Base-by-base conservation (phyloP, 1,139 yeast species). In the Pichia sp. region DNA sequence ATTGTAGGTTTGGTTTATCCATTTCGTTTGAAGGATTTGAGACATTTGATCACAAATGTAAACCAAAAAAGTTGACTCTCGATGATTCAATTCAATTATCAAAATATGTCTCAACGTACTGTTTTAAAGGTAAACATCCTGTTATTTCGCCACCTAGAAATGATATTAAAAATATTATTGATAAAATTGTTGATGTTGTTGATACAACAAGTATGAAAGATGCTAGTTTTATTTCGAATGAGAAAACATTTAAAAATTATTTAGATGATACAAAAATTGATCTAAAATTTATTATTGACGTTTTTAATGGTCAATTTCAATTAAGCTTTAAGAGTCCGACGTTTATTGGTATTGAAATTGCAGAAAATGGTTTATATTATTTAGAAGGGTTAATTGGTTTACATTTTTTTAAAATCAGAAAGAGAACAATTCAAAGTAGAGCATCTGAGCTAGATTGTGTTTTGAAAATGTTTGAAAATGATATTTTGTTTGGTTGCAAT, bases 401-500 rank as follows among this genome's bases (percentile, higher is more conserved):
- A 58, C 74, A 86, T 42, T 71, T 83, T 5, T 88, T 83, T 68
- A 81, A 81, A 54, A 71, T 78, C 14, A 71, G 96, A 45, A 87
- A 86, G 63, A 81, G 88, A 60, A 76, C 85, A 1, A 80, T 85
- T 75, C 95, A 86, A 59, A 87, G 93, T 10, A 74, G 95, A 54
- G 82, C 86, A 0, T 87, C 88, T 7, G 98, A 91, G 62, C 70
- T 91, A 36, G 95, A 87, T 53, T 78, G 79, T 44, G 89, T 95
- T 1, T 78, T 87, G 22, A 75, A 77, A 53, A 77, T 84, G 62
- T 74, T 90, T 53, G 77, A 75, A 50, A 73, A 74, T 53, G 99
- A 93, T 65, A 68, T 95, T 31, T 65, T 81, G 3, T 82, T 83
- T 63, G 82, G 85, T 3, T 76, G 86, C 2, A 72, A 77, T 48